Percentiles rank a stretch among this genome's conserved stretches.
phyloP scores from a whole-genome alignment of 164 flowering plant species.

The Chloranthus sessilifolius region DNA sequence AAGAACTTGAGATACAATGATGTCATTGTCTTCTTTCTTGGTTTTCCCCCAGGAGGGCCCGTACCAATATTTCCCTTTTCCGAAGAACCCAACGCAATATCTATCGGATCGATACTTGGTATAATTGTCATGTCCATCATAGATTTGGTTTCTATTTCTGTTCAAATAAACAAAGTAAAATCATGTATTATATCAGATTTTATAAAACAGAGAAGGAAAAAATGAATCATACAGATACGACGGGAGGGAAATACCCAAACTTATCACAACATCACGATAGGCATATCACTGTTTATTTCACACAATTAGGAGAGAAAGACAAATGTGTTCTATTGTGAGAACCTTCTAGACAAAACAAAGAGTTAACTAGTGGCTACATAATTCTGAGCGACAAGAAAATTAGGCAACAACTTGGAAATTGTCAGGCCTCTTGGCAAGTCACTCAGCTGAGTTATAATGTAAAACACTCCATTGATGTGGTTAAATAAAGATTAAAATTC shows the following conservation, averaged over 20 bases:
- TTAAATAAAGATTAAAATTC: too few relatives aligned
- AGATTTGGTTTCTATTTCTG: slow-evolving; percentile 74
- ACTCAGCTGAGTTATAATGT: too few relatives aligned
- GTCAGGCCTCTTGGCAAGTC: too few relatives aligned
- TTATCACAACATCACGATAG: too few relatives aligned
- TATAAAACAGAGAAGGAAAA: not conserved
- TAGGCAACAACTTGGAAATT: too few relatives aligned
- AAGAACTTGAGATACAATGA: slow-evolving; percentile 87
- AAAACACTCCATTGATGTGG: too few relatives aligned
- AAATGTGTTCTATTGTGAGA: too few relatives aligned
- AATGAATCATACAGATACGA: not conserved
- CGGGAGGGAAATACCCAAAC: not conserved
- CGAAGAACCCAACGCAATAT: slow-evolving; percentile 55
- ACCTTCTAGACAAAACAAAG: too few relatives aligned
- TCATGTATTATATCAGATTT: not conserved
- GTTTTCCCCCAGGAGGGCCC: slow-evolving; percentile 38
- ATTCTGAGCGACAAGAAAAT: too few relatives aligned
- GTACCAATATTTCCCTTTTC: slow-evolving; percentile 59
- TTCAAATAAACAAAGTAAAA: slow-evolving; percentile 6
- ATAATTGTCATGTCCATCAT: slow-evolving; percentile 62
- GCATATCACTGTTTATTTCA: too few relatives aligned
- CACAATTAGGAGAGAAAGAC: too few relatives aligned
- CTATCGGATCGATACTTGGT: slow-evolving; percentile 48
- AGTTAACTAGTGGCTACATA: too few relatives aligned
- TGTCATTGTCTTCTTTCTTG: slow-evolving; percentile 92